These are phyloP conservation scores for Yarrowia sp. DNA, from an alignment of 805 yeast species.

Conservation along the genomic window DNA sequence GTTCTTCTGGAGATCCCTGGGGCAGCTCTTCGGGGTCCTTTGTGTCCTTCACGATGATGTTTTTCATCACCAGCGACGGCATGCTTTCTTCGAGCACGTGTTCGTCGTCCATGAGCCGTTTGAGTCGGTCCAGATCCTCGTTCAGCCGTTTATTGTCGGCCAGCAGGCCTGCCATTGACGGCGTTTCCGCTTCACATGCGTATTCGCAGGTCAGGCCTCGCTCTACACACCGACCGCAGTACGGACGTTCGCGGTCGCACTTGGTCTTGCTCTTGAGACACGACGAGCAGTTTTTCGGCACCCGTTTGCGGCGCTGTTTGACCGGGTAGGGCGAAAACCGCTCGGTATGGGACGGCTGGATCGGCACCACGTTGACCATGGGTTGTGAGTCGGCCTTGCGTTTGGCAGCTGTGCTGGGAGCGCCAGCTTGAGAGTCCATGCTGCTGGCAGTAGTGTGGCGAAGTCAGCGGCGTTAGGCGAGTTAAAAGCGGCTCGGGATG, in stretches of 20 bases:
- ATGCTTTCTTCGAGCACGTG: constrained; percentile 29
- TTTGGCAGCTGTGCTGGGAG: too few relatives aligned
- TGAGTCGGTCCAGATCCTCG: constrained; percentile 29
- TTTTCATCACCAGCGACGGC: constrained; percentile 33
- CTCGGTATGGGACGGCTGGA: not conserved
- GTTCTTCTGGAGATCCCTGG: constrained; percentile 12
- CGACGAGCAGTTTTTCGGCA: constrained; percentile 35
- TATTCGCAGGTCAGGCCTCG: constrained; percentile 28
- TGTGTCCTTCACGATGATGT: constrained; percentile 1
- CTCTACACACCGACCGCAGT: constrained; percentile 31
- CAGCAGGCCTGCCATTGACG: constrained; percentile 13
- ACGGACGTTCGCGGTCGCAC: constrained; percentile 30
- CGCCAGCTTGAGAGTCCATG: not conserved
- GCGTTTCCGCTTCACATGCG: constrained; percentile 11
- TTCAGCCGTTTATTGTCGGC: constrained; percentile 35
- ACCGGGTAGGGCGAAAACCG: constrained; percentile 29
- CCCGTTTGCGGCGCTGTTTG: constrained; percentile 28
- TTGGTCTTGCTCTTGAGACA: constrained; percentile 37
- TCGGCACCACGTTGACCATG: constrained; percentile 23
- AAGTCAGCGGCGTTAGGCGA: constrained; percentile 4
- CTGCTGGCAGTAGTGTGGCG: not conserved
- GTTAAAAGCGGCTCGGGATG: constrained; percentile 3
- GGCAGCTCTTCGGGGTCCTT: not conserved
- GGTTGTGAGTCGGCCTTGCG: constrained; percentile 8
- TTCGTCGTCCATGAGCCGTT: constrained; percentile 31